phyloP scores from a whole-genome alignment of 1,139 yeast genomes.

The Suhomyces panamericanus region DNA sequence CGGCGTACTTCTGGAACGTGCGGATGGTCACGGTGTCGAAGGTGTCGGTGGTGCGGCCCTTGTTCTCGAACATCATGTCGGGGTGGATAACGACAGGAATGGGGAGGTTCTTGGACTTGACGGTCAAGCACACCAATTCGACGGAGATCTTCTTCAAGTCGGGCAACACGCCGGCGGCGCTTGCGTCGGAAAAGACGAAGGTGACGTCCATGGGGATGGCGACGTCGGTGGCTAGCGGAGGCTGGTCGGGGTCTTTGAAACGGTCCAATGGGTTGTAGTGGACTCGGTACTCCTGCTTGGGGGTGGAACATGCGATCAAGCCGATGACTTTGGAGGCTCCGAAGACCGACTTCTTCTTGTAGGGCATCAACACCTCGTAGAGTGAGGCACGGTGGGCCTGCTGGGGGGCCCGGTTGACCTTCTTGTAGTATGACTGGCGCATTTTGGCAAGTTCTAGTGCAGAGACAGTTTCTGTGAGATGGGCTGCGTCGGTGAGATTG shows the following conservation, averaged over 20 bases:
- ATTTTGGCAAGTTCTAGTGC: constrained; percentile 30
- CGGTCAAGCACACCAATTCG: constrained; percentile 33
- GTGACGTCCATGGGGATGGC: constrained; percentile 31
- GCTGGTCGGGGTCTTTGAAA: constrained; percentile 12
- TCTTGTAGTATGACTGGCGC: constrained; percentile 32
- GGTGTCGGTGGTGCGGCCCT: constrained; percentile 30
- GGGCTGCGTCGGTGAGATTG: constrained; percentile 7
- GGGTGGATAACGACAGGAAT: constrained; percentile 40
- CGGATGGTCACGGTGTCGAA: constrained; percentile 35
- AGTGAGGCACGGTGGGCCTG: constrained; percentile 10
- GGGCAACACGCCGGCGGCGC: constrained; percentile 23
- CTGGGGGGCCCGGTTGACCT: constrained; percentile 13
- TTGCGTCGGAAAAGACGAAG: constrained; percentile 23
- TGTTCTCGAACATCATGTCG: constrained; percentile 39
- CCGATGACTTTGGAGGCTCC: constrained; percentile 37
- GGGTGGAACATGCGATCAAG: constrained; percentile 34
- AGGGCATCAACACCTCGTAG: constrained; percentile 36
- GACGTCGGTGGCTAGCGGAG: constrained; percentile 17
- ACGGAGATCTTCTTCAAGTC: constrained; percentile 33
- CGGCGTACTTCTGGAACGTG: constrained; percentile 35
- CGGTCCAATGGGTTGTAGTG: constrained; percentile 22
- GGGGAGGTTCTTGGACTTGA: constrained; percentile 34
- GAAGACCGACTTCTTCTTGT: constrained; percentile 33
- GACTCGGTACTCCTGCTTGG: constrained; percentile 28
- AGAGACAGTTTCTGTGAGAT: constrained; percentile 22